phyloP scores from a whole-genome alignment of 2,329 filamentous ascomycete species.

The Pseudogymnoascus sp. region DNA sequence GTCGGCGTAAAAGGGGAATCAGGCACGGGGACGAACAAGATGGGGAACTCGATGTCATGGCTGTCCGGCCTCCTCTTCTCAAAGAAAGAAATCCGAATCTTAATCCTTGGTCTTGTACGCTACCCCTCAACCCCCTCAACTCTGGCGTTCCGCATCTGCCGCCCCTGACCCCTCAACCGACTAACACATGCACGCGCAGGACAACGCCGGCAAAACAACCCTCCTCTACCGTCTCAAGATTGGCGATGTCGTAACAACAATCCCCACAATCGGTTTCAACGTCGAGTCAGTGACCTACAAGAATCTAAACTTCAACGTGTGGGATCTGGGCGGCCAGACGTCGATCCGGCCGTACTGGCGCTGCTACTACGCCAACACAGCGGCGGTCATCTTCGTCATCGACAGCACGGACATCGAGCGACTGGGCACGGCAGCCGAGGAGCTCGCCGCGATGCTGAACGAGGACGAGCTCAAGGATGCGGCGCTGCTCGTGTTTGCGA shows the following conservation, averaged over 20 bases:
- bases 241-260: slow-evolving; percentile 96
- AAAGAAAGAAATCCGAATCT: slow-evolving; percentile 96
- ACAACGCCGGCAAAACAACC: slow-evolving; percentile 97
- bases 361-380: slow-evolving; percentile 98
- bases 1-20: slow-evolving; percentile 1
- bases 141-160: slow-evolving; percentile 12
- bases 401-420: slow-evolving; percentile 97
- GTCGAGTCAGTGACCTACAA: slow-evolving; percentile 98
- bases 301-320: slow-evolving; percentile 98
- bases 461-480: slow-evolving; percentile 95
- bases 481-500: slow-evolving; percentile 87
- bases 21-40: slow-evolving; percentile 3
- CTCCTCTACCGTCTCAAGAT: slow-evolving; percentile 96
- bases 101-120: slow-evolving; percentile 85
- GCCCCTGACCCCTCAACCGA: slow-evolving; percentile 13
- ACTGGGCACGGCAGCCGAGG: slow-evolving; percentile 83
- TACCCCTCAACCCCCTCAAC: slow-evolving; percentile 11
- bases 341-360: slow-evolving; percentile 98
- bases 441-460: slow-evolving; percentile 88
- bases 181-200: slow-evolving; percentile 42
- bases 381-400: slow-evolving; percentile 96
- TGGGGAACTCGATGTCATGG: slow-evolving; percentile 45
- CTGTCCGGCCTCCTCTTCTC: slow-evolving; percentile 69
- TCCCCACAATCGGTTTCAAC: slow-evolving; percentile 98
- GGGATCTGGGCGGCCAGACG: slow-evolving; percentile 98